Percentiles rank a stretch among this genome's conserved stretches.
Conservation (phyloP, 108 stramenopile genomes). For the Pseudonitzschia multistriata region DNA sequence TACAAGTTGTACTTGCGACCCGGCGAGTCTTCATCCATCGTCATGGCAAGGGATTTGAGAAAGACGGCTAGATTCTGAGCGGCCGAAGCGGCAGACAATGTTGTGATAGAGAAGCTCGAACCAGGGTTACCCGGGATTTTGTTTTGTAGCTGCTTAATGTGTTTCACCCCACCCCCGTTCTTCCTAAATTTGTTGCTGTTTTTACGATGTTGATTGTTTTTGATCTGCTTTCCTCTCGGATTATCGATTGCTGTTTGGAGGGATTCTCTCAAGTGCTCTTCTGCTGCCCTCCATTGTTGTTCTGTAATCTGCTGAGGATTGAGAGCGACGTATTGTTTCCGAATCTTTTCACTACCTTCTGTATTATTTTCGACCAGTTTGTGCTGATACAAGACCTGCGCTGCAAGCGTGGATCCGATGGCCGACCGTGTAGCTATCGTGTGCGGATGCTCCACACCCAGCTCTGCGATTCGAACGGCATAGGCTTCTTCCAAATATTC, state of each 20-base stretch:
- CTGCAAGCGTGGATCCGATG: slow-evolving; percentile 66
- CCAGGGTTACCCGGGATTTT: background rate
- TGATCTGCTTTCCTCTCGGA: slow-evolving; percentile 61
- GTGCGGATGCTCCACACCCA: slow-evolving; percentile 70
- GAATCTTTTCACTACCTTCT: background rate
- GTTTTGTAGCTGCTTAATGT: slow-evolving; percentile 24
- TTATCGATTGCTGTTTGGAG: slow-evolving; percentile 61
- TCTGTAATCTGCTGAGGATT: slow-evolving; percentile 41
- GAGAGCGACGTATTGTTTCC: slow-evolving; percentile 30
- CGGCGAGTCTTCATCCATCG: slow-evolving; percentile 23
- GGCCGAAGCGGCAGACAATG: slow-evolving; percentile 78
- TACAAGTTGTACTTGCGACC: slow-evolving; percentile 31
- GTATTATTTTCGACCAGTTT: slow-evolving; percentile 29
- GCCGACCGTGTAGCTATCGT: slow-evolving; percentile 66
- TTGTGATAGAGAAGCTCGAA: slow-evolving; percentile 20
- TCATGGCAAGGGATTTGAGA: slow-evolving; percentile 67
- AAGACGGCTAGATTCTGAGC: slow-evolving; percentile 88
- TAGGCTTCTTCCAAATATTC: slow-evolving; percentile 79
- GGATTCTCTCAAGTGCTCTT: slow-evolving; percentile 75
- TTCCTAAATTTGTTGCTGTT: slow-evolving; percentile 33
- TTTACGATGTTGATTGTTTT: slow-evolving; percentile 34
- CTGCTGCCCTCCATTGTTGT: slow-evolving; percentile 74
- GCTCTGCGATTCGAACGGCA: slow-evolving; percentile 65
- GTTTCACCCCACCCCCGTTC: slow-evolving; percentile 25
- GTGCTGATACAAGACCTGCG: slow-evolving; percentile 64